These are phyloP conservation scores for Eucalyptus guilfoylei DNA, from an alignment of 345 rosid genomes.

Conservation along the genomic window DNA sequence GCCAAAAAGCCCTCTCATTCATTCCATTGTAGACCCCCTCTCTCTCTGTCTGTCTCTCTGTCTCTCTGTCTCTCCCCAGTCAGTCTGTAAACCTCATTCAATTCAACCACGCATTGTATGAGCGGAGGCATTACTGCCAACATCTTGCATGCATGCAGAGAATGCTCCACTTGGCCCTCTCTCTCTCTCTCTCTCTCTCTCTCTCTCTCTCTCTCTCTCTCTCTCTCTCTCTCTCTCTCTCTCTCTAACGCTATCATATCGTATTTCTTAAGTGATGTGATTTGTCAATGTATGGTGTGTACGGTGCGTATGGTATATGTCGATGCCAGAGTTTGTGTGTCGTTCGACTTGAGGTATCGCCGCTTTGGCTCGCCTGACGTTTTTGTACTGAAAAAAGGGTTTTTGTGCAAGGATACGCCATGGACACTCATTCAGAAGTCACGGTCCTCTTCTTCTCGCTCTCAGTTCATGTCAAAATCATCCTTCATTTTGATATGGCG, in stretches of 20 bases:
- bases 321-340: neutral
- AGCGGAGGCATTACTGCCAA: neutral
- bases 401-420: neutral
- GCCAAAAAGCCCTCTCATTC: neutral
- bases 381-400: neutral
- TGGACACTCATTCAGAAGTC: neutral
- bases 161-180: neutral
- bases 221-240: neutral
- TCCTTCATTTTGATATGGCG: neutral
- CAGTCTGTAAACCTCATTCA: neutral
- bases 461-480: neutral
- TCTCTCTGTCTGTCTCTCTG: neutral
- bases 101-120: conserved; percentile 1
- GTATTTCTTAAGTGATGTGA: neutral
- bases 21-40: neutral
- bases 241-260: neutral
- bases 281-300: neutral
- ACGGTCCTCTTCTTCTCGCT: neutral
- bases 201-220: neutral
- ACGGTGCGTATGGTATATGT: neutral
- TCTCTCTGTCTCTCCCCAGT: neutral
- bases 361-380: neutral
- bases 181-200: no score
- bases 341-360: neutral
- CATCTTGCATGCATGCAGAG: neutral